Percentiles rank a stretch among this genome's conserved stretches.
phyloP scores from a whole-genome alignment of 1,139 yeast species.

The Candida albicans region DNA sequence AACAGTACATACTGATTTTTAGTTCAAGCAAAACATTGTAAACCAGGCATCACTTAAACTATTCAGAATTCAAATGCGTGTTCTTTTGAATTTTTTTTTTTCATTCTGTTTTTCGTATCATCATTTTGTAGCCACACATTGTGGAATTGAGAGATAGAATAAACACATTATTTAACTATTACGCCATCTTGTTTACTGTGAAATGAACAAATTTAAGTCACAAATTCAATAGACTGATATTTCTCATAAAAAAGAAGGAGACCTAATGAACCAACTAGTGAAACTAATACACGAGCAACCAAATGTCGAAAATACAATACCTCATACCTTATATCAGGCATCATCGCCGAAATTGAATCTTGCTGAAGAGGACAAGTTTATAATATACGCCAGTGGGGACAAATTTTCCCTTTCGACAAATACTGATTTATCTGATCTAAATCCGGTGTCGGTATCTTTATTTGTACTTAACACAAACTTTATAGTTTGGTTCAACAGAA shows the following conservation, averaged over 20 bases:
- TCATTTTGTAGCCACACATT: background rate
- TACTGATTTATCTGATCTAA: background rate
- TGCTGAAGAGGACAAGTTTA: slow-evolving; percentile 42
- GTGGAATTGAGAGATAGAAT: background rate
- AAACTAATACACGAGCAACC: slow-evolving; percentile 37
- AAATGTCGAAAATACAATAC: slow-evolving; percentile 43
- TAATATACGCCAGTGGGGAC: slow-evolving; percentile 42
- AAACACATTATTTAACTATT: background rate
- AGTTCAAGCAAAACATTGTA: too few species aligned
- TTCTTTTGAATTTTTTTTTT: too few species aligned
- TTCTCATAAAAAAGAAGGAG: background rate
- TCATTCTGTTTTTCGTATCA: too few species aligned
- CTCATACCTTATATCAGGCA: slow-evolving; percentile 31
- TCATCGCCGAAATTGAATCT: slow-evolving; percentile 41
- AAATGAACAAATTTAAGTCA: too few species aligned
- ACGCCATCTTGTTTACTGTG: too few species aligned
- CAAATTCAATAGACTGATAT: background rate
- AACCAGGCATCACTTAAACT: too few species aligned
- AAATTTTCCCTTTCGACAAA: background rate
- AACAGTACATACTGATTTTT: too few species aligned
- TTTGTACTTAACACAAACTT: slow-evolving; percentile 42
- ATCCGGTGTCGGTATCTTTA: slow-evolving; percentile 22
- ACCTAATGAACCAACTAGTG: slow-evolving; percentile 16
- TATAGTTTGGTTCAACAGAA: slow-evolving; percentile 35
- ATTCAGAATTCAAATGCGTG: too few species aligned